These are phyloP conservation scores for Eucalyptus melliodora DNA, from an alignment of 345 rosid genomes.

Conservation along the genomic window DNA sequence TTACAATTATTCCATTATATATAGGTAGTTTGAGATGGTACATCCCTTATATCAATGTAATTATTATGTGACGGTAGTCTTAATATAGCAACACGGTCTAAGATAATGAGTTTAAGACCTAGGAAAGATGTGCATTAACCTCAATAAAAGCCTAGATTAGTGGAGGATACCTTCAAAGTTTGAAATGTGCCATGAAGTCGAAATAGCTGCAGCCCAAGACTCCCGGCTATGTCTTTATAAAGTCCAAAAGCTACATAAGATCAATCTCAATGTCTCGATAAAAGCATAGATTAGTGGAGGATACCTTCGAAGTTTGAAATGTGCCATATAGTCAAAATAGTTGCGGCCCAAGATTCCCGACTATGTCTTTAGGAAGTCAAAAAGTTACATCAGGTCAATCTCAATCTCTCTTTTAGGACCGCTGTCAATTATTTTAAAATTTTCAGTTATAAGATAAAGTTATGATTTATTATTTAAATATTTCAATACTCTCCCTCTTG, in stretches of 20 bases:
- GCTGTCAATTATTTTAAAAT: too few species aligned
- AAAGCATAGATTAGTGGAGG: neutral
- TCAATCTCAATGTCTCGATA: neutral
- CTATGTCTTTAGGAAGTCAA: neutral
- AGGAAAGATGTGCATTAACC: neutral
- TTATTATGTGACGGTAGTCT: too few species aligned
- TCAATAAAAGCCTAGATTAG: neutral
- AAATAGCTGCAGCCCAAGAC: neutral
- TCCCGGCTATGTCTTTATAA: too few species aligned
- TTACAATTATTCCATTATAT: too few species aligned
- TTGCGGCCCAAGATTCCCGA: neutral
- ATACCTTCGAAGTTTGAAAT: neutral
- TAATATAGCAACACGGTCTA: too few species aligned
- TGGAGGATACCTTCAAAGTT: neutral
- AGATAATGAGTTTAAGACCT: neutral
- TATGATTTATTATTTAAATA: too few species aligned
- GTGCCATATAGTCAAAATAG: neutral
- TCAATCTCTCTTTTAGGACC: accelerated
- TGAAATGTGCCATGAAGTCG: neutral
- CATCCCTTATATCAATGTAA: too few species aligned
- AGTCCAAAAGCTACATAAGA: too few species aligned
- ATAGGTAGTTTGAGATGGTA: too few species aligned
- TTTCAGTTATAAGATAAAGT: accelerated
- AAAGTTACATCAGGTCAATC: neutral
- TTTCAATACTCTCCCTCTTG: accelerated